phyloP scores from a whole-genome alignment of 352 stramenopile genomes.

The Pythium brachiatum region DNA sequence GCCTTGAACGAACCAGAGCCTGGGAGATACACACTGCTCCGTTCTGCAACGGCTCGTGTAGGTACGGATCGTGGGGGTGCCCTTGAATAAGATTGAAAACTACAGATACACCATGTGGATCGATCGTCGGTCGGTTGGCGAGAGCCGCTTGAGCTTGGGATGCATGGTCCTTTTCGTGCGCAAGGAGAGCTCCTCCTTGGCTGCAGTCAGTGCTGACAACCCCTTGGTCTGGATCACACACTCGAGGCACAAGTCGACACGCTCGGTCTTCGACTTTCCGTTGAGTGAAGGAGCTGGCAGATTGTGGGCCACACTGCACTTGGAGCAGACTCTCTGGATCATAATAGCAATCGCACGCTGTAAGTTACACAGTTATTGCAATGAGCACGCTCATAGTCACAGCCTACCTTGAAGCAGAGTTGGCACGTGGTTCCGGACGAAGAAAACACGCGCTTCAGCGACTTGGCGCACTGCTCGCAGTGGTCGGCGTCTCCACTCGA shows the following conservation, averaged over 20 bases:
- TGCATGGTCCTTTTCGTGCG: neutral
- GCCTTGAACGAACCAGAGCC: too few species aligned
- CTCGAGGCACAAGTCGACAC: constrained; percentile 19
- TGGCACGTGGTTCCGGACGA: constrained; percentile 12
- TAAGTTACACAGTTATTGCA: neutral
- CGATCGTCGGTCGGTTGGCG: neutral
- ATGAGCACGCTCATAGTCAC: neutral
- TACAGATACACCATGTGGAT: neutral
- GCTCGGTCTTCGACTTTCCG: neutral
- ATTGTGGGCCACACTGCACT: constrained; percentile 11
- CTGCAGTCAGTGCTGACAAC: neutral
- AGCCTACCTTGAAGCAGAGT: constrained; percentile 17
- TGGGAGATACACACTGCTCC: too few species aligned
- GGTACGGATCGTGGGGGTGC: neutral
- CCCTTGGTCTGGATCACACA: constrained; percentile 18
- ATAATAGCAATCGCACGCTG: neutral
- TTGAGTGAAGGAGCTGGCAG: constrained; percentile 9
- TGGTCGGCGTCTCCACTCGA: neutral
- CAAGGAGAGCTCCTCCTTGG: constrained; percentile 7
- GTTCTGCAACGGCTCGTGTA: too few species aligned
- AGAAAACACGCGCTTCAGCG: constrained; percentile 6
- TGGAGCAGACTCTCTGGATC: constrained; percentile 16
- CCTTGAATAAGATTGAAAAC: neutral
- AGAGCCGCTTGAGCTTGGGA: neutral
- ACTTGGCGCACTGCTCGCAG: constrained; percentile 17